phyloP scores from a whole-genome alignment of 192 early-diverging fungal genomes.

The Cetraspora pellucida region DNA sequence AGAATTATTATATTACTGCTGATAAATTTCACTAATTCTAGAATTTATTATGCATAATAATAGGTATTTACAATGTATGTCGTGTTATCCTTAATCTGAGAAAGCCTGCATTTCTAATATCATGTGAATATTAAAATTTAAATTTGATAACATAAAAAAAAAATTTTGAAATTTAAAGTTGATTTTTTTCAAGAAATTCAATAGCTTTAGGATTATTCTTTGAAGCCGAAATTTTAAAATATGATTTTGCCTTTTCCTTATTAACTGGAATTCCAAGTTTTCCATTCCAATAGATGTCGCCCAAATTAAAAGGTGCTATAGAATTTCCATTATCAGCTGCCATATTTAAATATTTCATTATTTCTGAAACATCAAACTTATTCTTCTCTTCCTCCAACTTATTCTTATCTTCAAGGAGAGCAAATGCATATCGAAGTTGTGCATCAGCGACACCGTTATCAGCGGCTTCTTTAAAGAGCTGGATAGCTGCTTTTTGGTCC shows the following conservation, averaged over 20 bases:
- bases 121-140: too few species aligned
- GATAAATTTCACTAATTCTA: too few species aligned
- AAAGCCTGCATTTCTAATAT: too few species aligned
- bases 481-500: not conserved
- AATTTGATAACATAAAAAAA: too few species aligned
- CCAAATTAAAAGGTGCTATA: not conserved
- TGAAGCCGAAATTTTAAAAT: constrained; percentile 10
- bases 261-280: not conserved
- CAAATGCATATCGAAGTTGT: constrained; percentile 28
- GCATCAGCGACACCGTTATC: constrained; percentile 23
- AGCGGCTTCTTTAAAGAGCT: not conserved
- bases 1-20: too few species aligned
- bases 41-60: too few species aligned
- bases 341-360: constrained; percentile 4
- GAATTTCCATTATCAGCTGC: constrained; percentile 18
- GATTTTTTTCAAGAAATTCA: too few species aligned
- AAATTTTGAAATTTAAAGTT: too few species aligned
- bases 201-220: constrained; percentile 13
- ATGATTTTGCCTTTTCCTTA: not conserved
- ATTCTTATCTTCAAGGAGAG: not conserved
- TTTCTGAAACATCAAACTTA: not conserved
- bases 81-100: too few species aligned
- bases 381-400: too few species aligned
- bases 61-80: too few species aligned
- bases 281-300: constrained; percentile 14